Conservation (phyloP, 2,329 filamentous ascomycete species). For the Arthroderma sp. region DNA sequence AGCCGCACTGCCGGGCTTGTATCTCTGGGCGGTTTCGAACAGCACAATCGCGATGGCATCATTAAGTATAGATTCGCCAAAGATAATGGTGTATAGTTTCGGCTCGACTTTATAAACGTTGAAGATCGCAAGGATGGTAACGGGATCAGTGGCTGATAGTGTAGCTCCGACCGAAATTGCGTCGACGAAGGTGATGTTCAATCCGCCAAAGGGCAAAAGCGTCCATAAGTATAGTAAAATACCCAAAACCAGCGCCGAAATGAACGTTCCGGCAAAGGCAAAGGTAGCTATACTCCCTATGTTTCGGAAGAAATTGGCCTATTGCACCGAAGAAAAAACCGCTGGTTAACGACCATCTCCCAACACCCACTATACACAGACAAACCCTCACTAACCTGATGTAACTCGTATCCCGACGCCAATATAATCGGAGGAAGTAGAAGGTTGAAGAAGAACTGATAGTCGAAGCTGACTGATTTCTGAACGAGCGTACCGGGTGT, state of each 20-base stretch:
- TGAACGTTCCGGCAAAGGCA: constrained; percentile 91
- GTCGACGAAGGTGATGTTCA: constrained; percentile 83
- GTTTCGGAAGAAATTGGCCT: constrained; percentile 95
- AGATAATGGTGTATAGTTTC: constrained; percentile 96
- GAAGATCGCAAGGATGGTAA: constrained; percentile 97
- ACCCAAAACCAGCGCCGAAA: constrained; percentile 90
- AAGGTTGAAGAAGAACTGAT: constrained; percentile 99
- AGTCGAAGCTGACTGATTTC: constrained; percentile 89
- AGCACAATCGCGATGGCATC: constrained; percentile 97
- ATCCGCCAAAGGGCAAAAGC: constrained; percentile 67
- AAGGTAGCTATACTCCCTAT: constrained; percentile 96
- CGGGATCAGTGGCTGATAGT: constrained; percentile 88
- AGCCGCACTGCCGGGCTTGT: constrained; percentile 59
- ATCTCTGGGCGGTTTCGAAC: constrained; percentile 93
- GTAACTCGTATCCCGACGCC: constrained; percentile 89
- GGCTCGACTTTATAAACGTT: constrained; percentile 99
- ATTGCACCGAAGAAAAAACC: not conserved
- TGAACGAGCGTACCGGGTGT: constrained; percentile 72
- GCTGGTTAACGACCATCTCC: not conserved
- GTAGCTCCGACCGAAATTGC: constrained; percentile 95
- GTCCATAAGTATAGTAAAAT: constrained; percentile 82
- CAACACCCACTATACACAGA: not conserved
- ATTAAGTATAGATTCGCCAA: constrained; percentile 95
- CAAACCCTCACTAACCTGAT: constrained; percentile 47
- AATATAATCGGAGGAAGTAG: constrained; percentile 97